Evolutionary conservation across 176 grass and related monocot species (phyloP).

Genomic region (Neostapfia colusana): DNA sequence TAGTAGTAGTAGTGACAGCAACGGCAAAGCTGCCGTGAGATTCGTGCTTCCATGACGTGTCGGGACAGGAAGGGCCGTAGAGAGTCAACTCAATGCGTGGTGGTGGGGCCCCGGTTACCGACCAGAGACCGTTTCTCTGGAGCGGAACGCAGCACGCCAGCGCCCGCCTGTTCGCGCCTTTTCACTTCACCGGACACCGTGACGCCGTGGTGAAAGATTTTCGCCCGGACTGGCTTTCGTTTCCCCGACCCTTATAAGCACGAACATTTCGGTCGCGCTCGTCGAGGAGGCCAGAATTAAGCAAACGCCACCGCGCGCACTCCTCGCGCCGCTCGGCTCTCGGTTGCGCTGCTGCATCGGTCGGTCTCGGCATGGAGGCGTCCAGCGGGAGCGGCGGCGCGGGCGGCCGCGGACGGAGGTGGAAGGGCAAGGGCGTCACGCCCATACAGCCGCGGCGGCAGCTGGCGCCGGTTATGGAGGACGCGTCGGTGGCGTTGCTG

Average conservation of each 20-base stretch:
- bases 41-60: constrained; percentile 32
- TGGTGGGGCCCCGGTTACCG: constrained; percentile 34
- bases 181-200: not conserved
- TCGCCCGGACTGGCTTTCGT: not conserved
- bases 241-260: constrained; percentile 41
- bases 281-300: constrained; percentile 37
- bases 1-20: constrained; percentile 33
- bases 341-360: not conserved
- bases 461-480: constrained; percentile 47
- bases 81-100: constrained; percentile 42
- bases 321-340: constrained; percentile 9
- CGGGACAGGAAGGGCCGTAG: not conserved
- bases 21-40: not conserved
- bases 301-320: constrained; percentile 30
- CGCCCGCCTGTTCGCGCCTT: not conserved
- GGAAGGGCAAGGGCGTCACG: constrained; percentile 47
- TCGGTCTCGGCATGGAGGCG: constrained; percentile 33
- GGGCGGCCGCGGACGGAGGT: constrained; percentile 30
- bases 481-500: constrained; percentile 43
- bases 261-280: not conserved
- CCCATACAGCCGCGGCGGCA: constrained; percentile 57
- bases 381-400: constrained; percentile 29
- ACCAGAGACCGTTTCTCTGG: constrained; percentile 34
- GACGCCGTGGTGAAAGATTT: not conserved
- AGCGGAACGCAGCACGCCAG: constrained; percentile 4